Base-by-base conservation (phyloP, 768 basidiomycete genomes). In the Termitomyces sp. region DNA sequence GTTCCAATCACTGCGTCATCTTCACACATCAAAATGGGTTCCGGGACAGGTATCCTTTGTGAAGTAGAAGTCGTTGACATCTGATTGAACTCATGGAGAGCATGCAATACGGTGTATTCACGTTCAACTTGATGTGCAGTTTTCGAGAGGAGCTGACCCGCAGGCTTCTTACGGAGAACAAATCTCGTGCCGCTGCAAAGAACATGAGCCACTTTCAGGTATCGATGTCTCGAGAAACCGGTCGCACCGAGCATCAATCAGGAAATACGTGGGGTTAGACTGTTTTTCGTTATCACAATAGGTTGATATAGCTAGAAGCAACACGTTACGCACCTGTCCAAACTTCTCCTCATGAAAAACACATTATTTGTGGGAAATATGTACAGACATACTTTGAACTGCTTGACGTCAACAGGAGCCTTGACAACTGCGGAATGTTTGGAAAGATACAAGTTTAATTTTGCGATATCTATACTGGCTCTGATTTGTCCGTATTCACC, bases 61-160 rank as follows among this genome's bases (percentile, higher is more conserved):
- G 74, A 71, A 15, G 76, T 64, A 34, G 70, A 65, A 2, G 80
- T 89, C 5, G 76, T 68, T 15, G 80, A 66, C 38, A 79, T 71
- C 6, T 70, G 74, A 65, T 96, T 97, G 69, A 93, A 80, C 43
- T 70, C 74, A 66, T 92, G 84, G 21, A 99, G 73, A 5, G 93
- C 88, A 34, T 73, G 72, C 14, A 98, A 77, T 62, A 96, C 82
- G 26, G 77, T 79, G 70, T 87, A 97, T 75, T 99, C 96, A 45
- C 97, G 85, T 67, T 98, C 96, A 38, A 99, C 83, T 69, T 94
- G 89, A 69, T 99, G 96, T 1, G 96, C 96, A 2, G 94, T 99
- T 48, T 83, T 77, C 4, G 93, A 94, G 24, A 99, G 74, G 9
- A 98, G 82, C 40, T 84, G 75, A 0, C 96, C 96, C 0, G 87